Conservation (phyloP, 805 yeast species). For the Sugiyamaella boreocaroliniensis region DNA sequence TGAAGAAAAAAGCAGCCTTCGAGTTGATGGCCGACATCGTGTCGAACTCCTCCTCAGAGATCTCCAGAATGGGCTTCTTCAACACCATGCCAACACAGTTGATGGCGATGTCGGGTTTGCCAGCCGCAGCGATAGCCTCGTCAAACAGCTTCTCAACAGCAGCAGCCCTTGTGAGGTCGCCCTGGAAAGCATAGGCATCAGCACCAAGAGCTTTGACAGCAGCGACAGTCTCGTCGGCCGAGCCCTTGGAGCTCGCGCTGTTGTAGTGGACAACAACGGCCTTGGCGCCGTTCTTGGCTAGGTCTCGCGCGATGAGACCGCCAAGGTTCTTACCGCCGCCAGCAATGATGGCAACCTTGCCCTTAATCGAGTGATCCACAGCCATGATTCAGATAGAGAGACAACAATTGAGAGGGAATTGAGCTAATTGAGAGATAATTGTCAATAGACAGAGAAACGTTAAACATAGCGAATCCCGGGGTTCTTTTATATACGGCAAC, state of each 20-base stretch:
- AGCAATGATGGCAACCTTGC: constrained; percentile 49
- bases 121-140: constrained; percentile 40
- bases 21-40: constrained; percentile 48
- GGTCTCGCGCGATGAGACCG: constrained; percentile 43
- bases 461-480: too few relatives aligned
- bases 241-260: constrained; percentile 35
- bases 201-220: constrained; percentile 35
- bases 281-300: constrained; percentile 47
- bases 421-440: too few relatives aligned
- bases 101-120: constrained; percentile 54
- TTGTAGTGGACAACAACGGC: constrained; percentile 52
- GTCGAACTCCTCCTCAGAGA: constrained; percentile 50
- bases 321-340: constrained; percentile 64
- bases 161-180: constrained; percentile 38
- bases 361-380: constrained; percentile 21
- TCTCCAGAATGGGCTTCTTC: constrained; percentile 52
- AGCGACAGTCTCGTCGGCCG: constrained; percentile 34
- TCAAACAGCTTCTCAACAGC: constrained; percentile 42
- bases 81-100: constrained; percentile 63
- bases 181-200: constrained; percentile 39
- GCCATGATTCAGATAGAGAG: not conserved
- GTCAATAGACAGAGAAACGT: too few relatives aligned
- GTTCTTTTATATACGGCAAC: too few relatives aligned
- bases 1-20: constrained; percentile 55
- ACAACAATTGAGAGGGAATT: too few relatives aligned